Evolutionary conservation across 148 eudicot species (phyloP).

Genomic region (Beta vulgaris): DNA sequence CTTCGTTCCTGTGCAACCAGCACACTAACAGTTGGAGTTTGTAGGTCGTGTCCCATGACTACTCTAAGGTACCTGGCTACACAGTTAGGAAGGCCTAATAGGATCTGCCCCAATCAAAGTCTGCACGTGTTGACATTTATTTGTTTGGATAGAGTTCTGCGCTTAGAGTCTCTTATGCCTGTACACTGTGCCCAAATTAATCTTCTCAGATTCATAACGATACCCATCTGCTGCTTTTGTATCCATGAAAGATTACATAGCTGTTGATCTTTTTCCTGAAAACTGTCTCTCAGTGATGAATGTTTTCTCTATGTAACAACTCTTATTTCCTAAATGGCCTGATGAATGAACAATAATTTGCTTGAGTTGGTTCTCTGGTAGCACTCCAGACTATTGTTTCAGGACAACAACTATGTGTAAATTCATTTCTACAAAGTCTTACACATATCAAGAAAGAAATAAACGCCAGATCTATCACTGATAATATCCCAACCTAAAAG

Average conservation of each 20-base stretch:
- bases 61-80: too few species aligned
- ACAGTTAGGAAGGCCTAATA: not conserved
- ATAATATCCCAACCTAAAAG: too few species aligned
- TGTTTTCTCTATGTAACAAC: not conserved
- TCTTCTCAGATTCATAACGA: not conserved
- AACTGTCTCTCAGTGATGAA: not conserved
- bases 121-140: not conserved
- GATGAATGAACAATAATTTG: too few species aligned
- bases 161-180: not conserved
- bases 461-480: too few species aligned
- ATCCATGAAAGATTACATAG: not conserved
- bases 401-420: not conserved
- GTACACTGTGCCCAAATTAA: not conserved
- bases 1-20: not conserved
- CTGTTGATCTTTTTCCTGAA: not conserved
- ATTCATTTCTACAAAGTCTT: not conserved
- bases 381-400: not conserved
- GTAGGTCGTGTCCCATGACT: not conserved
- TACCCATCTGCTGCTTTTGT: not conserved
- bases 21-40: not conserved
- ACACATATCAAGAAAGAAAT: not conserved
- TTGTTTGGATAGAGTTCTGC: not conserved
- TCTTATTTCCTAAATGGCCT: too few species aligned
- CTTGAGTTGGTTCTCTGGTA: not conserved
- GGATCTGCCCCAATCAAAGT: not conserved